Evolutionary conservation across 768 basidiomycete genomes (phyloP).

Genomic region (Agaricus subrufescens): DNA sequence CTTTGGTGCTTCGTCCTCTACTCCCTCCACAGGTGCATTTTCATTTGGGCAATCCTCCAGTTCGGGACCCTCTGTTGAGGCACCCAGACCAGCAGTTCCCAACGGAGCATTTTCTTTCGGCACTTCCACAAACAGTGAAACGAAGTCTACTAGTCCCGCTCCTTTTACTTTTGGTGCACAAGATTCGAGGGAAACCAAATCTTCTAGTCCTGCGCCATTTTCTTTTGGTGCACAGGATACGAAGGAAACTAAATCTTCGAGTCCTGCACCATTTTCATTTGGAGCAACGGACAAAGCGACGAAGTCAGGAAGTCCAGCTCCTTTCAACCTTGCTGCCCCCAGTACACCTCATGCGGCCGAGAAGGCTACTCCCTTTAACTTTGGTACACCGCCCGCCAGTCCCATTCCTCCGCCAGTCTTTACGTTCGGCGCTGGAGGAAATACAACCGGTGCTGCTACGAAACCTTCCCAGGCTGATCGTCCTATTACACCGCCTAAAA

Average conservation of each 20-base stretch:
- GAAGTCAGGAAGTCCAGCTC: slow-evolving; percentile 15
- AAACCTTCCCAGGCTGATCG: slow-evolving; percentile 31
- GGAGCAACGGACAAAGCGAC: slow-evolving; percentile 14
- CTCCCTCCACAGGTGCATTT: slow-evolving; percentile 30
- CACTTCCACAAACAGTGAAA: slow-evolving; percentile 2
- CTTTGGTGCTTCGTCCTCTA: slow-evolving; percentile 12
- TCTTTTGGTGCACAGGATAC: slow-evolving; percentile 16
- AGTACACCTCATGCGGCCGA: slow-evolving; percentile 27
- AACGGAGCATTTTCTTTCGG: background rate
- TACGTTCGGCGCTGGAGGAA: slow-evolving; percentile 45
- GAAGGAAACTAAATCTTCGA: slow-evolving; percentile 10
- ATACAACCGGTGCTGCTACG: slow-evolving; percentile 34
- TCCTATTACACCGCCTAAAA: slow-evolving; percentile 63
- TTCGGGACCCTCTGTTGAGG: slow-evolving; percentile 11
- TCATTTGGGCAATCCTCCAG: slow-evolving; percentile 23
- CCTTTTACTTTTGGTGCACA: slow-evolving; percentile 18
- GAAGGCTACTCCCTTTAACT: slow-evolving; percentile 31
- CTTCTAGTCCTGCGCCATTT: slow-evolving; percentile 11
- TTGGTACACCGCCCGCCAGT: slow-evolving; percentile 31
- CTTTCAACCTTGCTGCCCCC: slow-evolving; percentile 44
- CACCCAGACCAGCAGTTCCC: slow-evolving; percentile 11
- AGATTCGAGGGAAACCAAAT: slow-evolving; percentile 6
- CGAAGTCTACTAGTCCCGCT: slow-evolving; percentile 9
- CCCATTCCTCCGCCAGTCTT: slow-evolving; percentile 29
- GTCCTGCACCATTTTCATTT: slow-evolving; percentile 23